Evolutionary conservation across 257 asterid genomes (phyloP).

Genomic region (Solanum pimpinellifolium): DNA sequence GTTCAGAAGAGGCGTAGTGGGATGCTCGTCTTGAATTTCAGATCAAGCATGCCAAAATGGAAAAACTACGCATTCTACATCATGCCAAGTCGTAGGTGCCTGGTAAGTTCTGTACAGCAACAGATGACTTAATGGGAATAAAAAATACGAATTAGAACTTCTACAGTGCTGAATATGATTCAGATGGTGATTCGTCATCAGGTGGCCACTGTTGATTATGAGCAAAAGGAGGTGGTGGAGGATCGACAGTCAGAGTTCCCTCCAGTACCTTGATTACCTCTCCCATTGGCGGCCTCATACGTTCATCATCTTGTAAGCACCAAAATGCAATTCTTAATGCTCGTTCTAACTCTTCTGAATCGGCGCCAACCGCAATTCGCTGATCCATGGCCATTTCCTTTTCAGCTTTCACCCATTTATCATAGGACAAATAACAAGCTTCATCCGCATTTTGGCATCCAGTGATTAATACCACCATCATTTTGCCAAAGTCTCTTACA

Average conservation of each 20-base stretch:
- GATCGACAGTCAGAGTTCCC: constrained; percentile 18
- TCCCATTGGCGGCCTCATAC: constrained; percentile 33
- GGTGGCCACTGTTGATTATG: not conserved
- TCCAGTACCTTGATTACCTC: constrained; percentile 30
- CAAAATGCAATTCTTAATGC: constrained; percentile 26
- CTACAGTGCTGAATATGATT: not conserved
- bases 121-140: not conserved
- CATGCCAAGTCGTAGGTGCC: not conserved
- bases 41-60: not conserved
- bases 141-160: not conserved
- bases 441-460: constrained; percentile 16
- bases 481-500: constrained; percentile 23
- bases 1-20: not conserved
- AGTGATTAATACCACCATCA: constrained; percentile 14
- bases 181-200: not conserved
- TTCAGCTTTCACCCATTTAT: constrained; percentile 10
- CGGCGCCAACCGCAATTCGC: constrained; percentile 9
- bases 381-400: constrained; percentile 8
- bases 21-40: not conserved
- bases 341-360: constrained; percentile 21
- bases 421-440: constrained; percentile 18
- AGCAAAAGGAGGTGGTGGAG: constrained; percentile 19
- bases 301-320: constrained; percentile 27
- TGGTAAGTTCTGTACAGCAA: not conserved
- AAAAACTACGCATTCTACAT: not conserved